phyloP scores from a whole-genome alignment of 2,329 filamentous ascomycete species.

The Atkinsonella texensis region DNA sequence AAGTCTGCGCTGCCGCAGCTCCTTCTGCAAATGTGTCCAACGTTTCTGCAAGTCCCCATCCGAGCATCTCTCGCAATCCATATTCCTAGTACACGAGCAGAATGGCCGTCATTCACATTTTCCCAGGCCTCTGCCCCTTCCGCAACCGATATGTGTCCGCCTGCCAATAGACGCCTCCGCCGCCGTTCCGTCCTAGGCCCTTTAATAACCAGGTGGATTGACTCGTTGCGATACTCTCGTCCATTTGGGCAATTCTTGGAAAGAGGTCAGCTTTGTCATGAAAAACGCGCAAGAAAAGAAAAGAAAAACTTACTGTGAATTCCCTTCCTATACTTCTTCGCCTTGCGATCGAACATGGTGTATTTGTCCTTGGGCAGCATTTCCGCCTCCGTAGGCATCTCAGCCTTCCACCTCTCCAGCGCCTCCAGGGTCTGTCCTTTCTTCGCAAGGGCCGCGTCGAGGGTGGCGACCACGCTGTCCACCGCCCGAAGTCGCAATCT shows the following conservation, averaged over 20 bases:
- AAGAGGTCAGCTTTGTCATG: constrained; percentile 9
- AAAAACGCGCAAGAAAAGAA: background rate
- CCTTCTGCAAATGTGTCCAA: background rate
- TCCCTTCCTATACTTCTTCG: constrained; percentile 89
- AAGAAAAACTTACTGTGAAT: constrained; percentile 67
- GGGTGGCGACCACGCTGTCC: constrained; percentile 72
- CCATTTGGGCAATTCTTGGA: constrained; percentile 73
- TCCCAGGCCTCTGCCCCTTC: background rate
- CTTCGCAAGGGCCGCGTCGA: constrained; percentile 67
- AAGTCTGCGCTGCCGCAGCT: background rate
- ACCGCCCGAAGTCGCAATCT: constrained; percentile 72
- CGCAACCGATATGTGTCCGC: background rate
- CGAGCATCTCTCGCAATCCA: background rate
- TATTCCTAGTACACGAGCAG: background rate
- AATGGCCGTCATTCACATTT: background rate
- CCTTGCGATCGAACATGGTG: constrained; percentile 93
- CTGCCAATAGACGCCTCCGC: background rate
- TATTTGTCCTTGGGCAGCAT: constrained; percentile 98
- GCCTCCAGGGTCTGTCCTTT: constrained; percentile 61
- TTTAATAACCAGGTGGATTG: constrained; percentile 88
- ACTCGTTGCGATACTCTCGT: constrained; percentile 87
- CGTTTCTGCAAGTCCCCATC: background rate
- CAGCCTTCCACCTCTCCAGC: constrained; percentile 80
- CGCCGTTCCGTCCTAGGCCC: background rate
- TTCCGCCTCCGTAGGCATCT: constrained; percentile 92